Conservation (phyloP, 805 yeast species). For the Candida orba region DNA sequence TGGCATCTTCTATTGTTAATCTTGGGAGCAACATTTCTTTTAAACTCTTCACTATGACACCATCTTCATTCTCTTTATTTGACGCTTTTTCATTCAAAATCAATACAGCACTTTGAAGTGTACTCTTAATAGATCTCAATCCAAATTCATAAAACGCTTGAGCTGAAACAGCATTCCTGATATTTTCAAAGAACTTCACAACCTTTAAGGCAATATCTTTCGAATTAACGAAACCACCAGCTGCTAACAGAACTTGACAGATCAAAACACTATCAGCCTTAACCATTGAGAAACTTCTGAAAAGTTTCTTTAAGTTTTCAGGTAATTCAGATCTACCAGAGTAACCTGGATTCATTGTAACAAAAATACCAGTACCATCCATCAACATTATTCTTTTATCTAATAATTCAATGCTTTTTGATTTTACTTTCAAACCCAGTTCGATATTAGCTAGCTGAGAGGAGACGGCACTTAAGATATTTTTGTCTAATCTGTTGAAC, state of each 20-base stretch:
- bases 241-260: slow-evolving; percentile 60
- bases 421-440: slow-evolving; percentile 32
- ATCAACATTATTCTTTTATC: slow-evolving; percentile 35
- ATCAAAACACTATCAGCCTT: slow-evolving; percentile 65
- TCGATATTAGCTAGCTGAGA: slow-evolving; percentile 73
- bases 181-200: slow-evolving; percentile 44
- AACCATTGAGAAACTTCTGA: slow-evolving; percentile 67
- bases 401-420: slow-evolving; percentile 30
- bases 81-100: slow-evolving; percentile 23
- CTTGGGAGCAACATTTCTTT: slow-evolving; percentile 64
- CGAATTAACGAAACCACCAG: slow-evolving; percentile 62
- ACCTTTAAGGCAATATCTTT: slow-evolving; percentile 36
- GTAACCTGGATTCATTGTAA: slow-evolving; percentile 89
- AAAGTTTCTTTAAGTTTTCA: slow-evolving; percentile 74
- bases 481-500: slow-evolving; percentile 70
- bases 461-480: slow-evolving; percentile 76
- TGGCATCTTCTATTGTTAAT: slow-evolving; percentile 46
- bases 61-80: slow-evolving; percentile 19
- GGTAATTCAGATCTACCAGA: slow-evolving; percentile 80
- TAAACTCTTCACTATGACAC: slow-evolving; percentile 44
- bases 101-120: slow-evolving; percentile 51
- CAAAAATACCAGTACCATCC: slow-evolving; percentile 61
- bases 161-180: slow-evolving; percentile 34
- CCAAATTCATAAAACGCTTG: slow-evolving; percentile 91
- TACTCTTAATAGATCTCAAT: slow-evolving; percentile 67